Base-by-base conservation (phyloP, 768 basidiomycete species). In the Russula abietina region DNA sequence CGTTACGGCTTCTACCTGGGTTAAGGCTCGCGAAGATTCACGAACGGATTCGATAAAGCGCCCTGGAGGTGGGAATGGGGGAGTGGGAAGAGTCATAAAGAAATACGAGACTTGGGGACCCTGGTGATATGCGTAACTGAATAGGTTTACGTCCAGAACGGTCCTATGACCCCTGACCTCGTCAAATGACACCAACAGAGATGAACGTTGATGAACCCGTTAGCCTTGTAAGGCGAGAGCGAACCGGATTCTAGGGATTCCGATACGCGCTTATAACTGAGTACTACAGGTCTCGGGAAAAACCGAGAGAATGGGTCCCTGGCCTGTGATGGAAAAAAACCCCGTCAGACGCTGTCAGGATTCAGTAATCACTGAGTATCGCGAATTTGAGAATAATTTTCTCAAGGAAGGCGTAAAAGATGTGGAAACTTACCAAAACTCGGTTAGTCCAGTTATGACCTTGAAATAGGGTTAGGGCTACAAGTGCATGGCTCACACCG, bases 41-140 rank as follows among this genome's bases (percentile, higher is more conserved):
- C 81, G 80, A 41, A 90, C 80, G 16, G 81, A 77, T 41, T 77
- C 67, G 19, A 87, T 65, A 69, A 78, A 87, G 39, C 71, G 65
- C 24, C 81, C 77, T 56, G 80, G 75, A 50, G 79, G 72, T 62
- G 85, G 82, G 57, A 83, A 73, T 30, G 68, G 62, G 12, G 64
- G 64, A 17, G n/a, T 41, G 24, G 36, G 59, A 39, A 52, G 52
- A 19, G 61, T 22, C 64, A 65, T 65, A 16, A 12, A 10, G 24
- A 19, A 32, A 5, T 36, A 19, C 24, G 28, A 48, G 36, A 26
- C 26, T 24, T 55, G 30, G 28, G 28, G 46, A 4, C 36, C 11
- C 12, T 1, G 33, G 36, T 12, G 36, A 36, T 36, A 36, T 22
- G 22, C 26, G 48, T 43, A 55, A 56, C 39, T 4, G 45, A 53